These are phyloP conservation scores for Cryptosporidium muris DNA, from an alignment of 169 alveolate genomes.

Conservation along the genomic window DNA sequence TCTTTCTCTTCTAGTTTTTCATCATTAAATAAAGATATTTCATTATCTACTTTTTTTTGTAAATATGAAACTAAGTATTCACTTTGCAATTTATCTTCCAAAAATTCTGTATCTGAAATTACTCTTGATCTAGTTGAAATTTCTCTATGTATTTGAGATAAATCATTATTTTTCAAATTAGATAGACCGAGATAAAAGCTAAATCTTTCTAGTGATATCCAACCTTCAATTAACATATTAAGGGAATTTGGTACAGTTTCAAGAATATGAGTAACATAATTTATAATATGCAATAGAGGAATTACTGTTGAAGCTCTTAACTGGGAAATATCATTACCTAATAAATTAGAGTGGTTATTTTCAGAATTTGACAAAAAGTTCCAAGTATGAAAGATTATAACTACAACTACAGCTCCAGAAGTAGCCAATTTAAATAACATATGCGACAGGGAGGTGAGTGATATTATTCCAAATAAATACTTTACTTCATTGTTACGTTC, in stretches of 20 bases:
- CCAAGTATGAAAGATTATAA: slow-evolving; percentile 30
- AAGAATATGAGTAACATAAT: slow-evolving; percentile 60
- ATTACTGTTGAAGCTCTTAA: slow-evolving; percentile 45
- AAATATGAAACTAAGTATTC: slow-evolving; percentile 12
- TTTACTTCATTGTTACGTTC: slow-evolving; percentile 22
- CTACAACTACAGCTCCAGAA: slow-evolving; percentile 69
- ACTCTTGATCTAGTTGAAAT: not conserved
- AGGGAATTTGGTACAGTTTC: slow-evolving; percentile 43
- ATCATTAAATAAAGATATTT: slow-evolving; percentile 25
- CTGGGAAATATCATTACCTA: not conserved
- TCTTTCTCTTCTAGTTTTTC: slow-evolving; percentile 9
- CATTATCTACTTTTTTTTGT: not conserved
- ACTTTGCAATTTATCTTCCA: not conserved
- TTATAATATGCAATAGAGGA: slow-evolving; percentile 48
- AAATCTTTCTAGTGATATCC: slow-evolving; percentile 65
- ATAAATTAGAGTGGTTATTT: not conserved
- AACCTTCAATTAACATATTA: slow-evolving; percentile 65
- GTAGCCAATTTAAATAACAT: slow-evolving; percentile 57
- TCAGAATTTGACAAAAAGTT: not conserved
- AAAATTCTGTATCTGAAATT: not conserved
- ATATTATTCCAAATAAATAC: slow-evolving; percentile 26
- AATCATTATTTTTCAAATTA: not conserved
- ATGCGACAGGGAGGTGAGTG: slow-evolving; percentile 23
- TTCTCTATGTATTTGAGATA: not conserved
- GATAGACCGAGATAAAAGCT: slow-evolving; percentile 43